Evolutionary conservation across 768 basidiomycete species (phyloP).

Genomic region (Lentinus tigrinus): DNA sequence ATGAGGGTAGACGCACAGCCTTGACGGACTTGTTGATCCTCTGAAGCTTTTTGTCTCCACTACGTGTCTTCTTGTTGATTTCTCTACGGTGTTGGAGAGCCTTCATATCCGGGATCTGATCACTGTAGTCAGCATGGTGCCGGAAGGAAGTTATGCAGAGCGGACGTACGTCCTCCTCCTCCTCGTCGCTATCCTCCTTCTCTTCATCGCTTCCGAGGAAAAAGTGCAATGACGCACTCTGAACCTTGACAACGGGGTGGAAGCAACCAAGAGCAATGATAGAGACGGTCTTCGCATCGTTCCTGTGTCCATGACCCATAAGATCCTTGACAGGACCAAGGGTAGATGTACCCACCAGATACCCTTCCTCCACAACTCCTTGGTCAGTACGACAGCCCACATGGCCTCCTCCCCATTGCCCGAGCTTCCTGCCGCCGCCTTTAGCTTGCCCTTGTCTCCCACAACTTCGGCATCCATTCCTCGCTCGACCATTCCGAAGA

Average conservation of each 20-base stretch:
- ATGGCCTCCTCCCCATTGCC: constrained; percentile 80
- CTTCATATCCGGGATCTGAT: constrained; percentile 63
- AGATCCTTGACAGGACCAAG: not conserved
- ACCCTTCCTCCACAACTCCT: constrained; percentile 91
- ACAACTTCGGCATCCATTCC: constrained; percentile 81
- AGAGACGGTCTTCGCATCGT: constrained; percentile 88
- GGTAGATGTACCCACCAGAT: constrained; percentile 59
- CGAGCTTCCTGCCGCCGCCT: constrained; percentile 38
- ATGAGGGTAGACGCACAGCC: constrained; percentile 46
- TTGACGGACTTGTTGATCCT: constrained; percentile 73
- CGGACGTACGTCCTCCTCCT: constrained; percentile 43
- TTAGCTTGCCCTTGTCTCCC: constrained; percentile 81
- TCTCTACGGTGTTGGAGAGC: constrained; percentile 83
- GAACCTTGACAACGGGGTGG: constrained; percentile 92
- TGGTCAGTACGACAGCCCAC: constrained; percentile 94
- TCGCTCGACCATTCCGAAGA: constrained; percentile 94
- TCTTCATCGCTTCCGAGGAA: constrained; percentile 90
- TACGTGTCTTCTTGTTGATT: constrained; percentile 90
- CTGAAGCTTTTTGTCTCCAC: constrained; percentile 76
- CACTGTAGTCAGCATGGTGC: not conserved
- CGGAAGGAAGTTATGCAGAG: not conserved
- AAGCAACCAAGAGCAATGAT: constrained; percentile 91
- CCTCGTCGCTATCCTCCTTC: constrained; percentile 69
- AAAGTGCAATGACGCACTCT: constrained; percentile 92
- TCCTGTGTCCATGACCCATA: constrained; percentile 43